Conservation (phyloP, 805 yeast genomes). For the Candida boleticola region DNA sequence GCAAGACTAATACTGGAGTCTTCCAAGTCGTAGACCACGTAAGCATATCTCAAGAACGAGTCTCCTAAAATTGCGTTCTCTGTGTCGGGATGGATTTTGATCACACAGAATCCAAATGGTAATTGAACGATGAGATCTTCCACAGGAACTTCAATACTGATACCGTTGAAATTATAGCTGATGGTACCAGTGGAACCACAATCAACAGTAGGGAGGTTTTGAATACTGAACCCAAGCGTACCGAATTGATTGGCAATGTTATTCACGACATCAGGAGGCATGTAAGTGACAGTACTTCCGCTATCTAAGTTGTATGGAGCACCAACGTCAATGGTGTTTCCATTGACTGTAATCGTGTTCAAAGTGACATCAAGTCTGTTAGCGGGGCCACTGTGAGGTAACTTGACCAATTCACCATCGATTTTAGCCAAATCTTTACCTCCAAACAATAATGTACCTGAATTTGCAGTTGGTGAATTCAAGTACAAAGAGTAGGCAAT, state of each 20-base stretch:
- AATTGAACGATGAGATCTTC: conserved; percentile 22
- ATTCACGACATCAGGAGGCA: conserved; percentile 29
- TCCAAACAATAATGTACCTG: conserved; percentile 29
- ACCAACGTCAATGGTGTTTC: conserved; percentile 6
- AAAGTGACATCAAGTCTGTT: conserved; percentile 46
- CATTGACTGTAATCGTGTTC: conserved; percentile 26
- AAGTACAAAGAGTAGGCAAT: conserved; percentile 25
- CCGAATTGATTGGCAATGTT: too few species aligned
- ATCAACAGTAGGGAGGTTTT: too few species aligned
- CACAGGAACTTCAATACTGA: conserved; percentile 48
- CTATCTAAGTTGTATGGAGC: not conserved
- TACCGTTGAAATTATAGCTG: conserved; percentile 53
- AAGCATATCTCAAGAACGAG: conserved; percentile 25
- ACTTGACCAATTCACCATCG: conserved; percentile 12
- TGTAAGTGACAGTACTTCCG: conserved; percentile 5
- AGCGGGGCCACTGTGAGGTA: conserved; percentile 13
- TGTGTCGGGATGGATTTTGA: too few species aligned
- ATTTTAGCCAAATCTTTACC: conserved; percentile 26
- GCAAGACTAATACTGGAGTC: conserved; percentile 23
- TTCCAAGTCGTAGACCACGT: conserved; percentile 25
- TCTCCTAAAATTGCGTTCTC: conserved; percentile 14
- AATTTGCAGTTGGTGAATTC: conserved; percentile 13
- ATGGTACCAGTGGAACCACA: not conserved
- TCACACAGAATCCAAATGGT: conserved; percentile 3
- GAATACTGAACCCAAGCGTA: too few species aligned